Evolutionary conservation across 2,329 filamentous ascomycete species (phyloP).

Genomic region (Diaporthe sp.): DNA sequence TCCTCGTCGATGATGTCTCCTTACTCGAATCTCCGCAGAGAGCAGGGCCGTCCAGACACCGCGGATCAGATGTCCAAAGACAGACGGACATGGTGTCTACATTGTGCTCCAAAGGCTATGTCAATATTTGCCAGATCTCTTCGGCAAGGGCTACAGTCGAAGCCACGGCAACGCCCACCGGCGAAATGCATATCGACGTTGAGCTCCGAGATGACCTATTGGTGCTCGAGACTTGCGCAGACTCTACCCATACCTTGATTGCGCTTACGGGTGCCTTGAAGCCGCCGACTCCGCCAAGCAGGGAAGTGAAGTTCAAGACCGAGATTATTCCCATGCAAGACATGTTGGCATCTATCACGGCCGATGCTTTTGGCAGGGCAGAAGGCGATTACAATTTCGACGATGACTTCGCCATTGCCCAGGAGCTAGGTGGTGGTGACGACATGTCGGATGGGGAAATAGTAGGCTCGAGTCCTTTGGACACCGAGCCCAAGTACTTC

Average conservation of each 20-base stretch:
- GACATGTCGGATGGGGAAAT: constrained; percentile 55
- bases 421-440: constrained; percentile 61
- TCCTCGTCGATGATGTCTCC: constrained; percentile 83
- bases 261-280: constrained; percentile 82
- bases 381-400: constrained; percentile 75
- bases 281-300: constrained; percentile 86
- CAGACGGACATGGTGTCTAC: constrained; percentile 67
- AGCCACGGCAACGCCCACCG: constrained; percentile 69
- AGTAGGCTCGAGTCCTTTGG: constrained; percentile 49
- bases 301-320: constrained; percentile 87
- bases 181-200: constrained; percentile 79
- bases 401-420: constrained; percentile 71
- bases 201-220: constrained; percentile 89
- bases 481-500: constrained; percentile 49
- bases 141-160: constrained; percentile 79
- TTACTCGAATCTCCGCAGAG: constrained; percentile 55
- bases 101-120: constrained; percentile 79
- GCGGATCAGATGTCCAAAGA: constrained; percentile 51
- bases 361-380: constrained; percentile 80
- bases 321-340: constrained; percentile 89
- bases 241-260: constrained; percentile 95
- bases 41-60: constrained; percentile 55
- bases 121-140: constrained; percentile 89
- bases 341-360: constrained; percentile 90
- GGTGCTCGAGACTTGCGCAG: constrained; percentile 94